Base-by-base conservation (phyloP, 2,329 filamentous ascomycete species). In the Ophiognomonia clavigignenti-juglandacearum region DNA sequence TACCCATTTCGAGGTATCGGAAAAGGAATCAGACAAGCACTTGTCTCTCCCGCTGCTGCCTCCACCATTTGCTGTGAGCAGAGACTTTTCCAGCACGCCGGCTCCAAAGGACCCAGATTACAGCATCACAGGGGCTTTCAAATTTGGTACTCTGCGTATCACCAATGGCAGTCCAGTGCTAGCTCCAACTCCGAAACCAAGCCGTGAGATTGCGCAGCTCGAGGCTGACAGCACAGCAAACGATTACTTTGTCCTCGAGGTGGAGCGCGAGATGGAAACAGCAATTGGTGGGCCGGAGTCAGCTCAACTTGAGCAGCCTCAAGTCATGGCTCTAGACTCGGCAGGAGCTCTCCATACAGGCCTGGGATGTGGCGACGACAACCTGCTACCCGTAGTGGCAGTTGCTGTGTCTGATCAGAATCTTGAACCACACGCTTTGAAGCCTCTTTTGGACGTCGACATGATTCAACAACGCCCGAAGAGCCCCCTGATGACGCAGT, bases 111-210 rank as follows among this genome's bases (percentile, higher is more conserved):
- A 82, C 20, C 61, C 68, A 23, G 72, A 77, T n/a, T 83, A 83
- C 55, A 70, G 70, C 50, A 78, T 82, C 38, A 73, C 80, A 26
- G 81, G 81, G 3, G 77, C 72, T 10, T 83, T 82, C 58, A 81
- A 80, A 57, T 73, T 82, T 44, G 82, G 82, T 2, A 78, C 78
- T 2, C 57, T 85, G 41, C 74, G 78, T 29, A 83, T 85, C 47
- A 82, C 70, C 19, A 85, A 85, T 59, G 80, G 78, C 13, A 77
- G 73, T 47, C 80, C 81, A 3, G 61, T 62, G 13, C 62, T 65
- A n/a, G 78, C 73, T 39, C 64, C 70, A 47, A 55, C 61, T 42
- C 36, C 41, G 37, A 39, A 35, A 34, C 49, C 19, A 4, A 8
- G 8, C 31, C 32, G 26, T 6, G 32, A 39, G 19, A 9, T n/a